A percentile compares a stretch with the other conserved stretches of the same genome.
Evolutionary conservation across 805 yeast genomes (phyloP).

Genomic region (Priceomyces castillae): DNA sequence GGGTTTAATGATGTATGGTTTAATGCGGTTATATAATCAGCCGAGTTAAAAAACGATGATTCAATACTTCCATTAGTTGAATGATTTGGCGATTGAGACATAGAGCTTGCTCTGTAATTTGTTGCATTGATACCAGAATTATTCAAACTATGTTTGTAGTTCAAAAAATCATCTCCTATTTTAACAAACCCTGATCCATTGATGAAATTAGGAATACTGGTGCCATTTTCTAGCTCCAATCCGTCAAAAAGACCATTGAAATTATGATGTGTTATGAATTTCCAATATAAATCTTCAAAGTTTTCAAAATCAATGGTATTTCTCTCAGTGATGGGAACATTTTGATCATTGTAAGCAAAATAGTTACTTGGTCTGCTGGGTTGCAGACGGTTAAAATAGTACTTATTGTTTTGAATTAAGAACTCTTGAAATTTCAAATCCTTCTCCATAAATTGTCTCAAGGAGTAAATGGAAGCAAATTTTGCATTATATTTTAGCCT

Average conservation of each 20-base stretch:
- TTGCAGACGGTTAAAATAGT: slow-evolving; percentile 10
- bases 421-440: slow-evolving; percentile 43
- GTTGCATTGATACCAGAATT: slow-evolving; percentile 17
- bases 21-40: slow-evolving; percentile 16
- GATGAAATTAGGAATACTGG: slow-evolving; percentile 26
- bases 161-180: slow-evolving; percentile 27
- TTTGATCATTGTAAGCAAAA: slow-evolving; percentile 6
- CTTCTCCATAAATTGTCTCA: slow-evolving; percentile 59
- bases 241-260: slow-evolving; percentile 24
- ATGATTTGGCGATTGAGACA: slow-evolving; percentile 1
- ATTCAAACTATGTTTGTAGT: slow-evolving; percentile 21
- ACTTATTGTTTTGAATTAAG: slow-evolving; percentile 16
- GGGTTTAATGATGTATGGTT: slow-evolving; percentile 33
- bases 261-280: slow-evolving; percentile 24
- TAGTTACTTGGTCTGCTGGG: slow-evolving; percentile 3
- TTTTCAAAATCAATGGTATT: slow-evolving; percentile 14
- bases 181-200: slow-evolving; percentile 34
- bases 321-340: slow-evolving; percentile 10
- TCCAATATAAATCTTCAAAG: slow-evolving; percentile 46
- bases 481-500: slow-evolving; percentile 21
- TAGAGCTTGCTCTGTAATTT: slow-evolving; percentile 4
- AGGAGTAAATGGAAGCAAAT: slow-evolving; percentile 49
- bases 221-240: slow-evolving; percentile 27
- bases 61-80: slow-evolving; percentile 7
- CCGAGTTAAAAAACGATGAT: slow-evolving; percentile 17